Evolutionary conservation across 2,329 filamentous ascomycete genomes (phyloP).

Genomic region (Colletotrichum sojae): DNA sequence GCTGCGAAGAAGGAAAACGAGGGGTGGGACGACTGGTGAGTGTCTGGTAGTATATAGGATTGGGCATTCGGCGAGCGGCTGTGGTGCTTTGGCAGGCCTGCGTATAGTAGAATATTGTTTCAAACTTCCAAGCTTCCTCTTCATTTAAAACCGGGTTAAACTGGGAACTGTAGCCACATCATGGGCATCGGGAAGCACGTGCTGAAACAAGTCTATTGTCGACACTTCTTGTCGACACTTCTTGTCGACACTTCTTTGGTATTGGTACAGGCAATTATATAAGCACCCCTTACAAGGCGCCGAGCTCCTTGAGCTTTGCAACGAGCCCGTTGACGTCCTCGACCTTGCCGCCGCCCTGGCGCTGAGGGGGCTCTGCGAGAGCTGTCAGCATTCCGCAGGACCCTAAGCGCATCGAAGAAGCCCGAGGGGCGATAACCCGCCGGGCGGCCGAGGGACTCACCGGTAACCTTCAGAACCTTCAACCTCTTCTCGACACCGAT

Average conservation of each 20-base stretch:
- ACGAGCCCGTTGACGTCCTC: constrained; percentile 97
- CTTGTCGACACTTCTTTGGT: constrained; percentile 26
- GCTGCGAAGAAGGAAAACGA: constrained; percentile 65
- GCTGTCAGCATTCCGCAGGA: constrained; percentile 9
- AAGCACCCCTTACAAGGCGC: constrained; percentile 76
- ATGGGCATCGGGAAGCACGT: neutral
- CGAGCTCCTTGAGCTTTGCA: constrained; percentile 93
- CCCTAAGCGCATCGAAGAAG: neutral
- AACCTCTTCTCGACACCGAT: constrained; percentile 81
- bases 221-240: constrained; percentile 21
- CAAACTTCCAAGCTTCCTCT: no score
- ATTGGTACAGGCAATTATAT: constrained; percentile 21
- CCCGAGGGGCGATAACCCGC: neutral
- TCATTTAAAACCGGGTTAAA: no score
- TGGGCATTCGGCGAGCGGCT: constrained; percentile 40
- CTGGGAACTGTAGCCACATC: neutral
- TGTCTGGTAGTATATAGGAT: constrained; percentile 1
- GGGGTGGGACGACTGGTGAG: constrained; percentile 76
- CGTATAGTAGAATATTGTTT: constrained; percentile 29
- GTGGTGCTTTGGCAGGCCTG: constrained; percentile 33
- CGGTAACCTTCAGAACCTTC: constrained; percentile 90
- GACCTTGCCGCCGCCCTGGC: constrained; percentile 96
- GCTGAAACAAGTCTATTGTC: constrained; percentile 33
- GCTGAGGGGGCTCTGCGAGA: constrained; percentile 81
- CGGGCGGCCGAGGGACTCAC: constrained; percentile 63